These are phyloP conservation scores for Bullera alba DNA, from an alignment of 768 basidiomycete genomes.

Conservation along the genomic window DNA sequence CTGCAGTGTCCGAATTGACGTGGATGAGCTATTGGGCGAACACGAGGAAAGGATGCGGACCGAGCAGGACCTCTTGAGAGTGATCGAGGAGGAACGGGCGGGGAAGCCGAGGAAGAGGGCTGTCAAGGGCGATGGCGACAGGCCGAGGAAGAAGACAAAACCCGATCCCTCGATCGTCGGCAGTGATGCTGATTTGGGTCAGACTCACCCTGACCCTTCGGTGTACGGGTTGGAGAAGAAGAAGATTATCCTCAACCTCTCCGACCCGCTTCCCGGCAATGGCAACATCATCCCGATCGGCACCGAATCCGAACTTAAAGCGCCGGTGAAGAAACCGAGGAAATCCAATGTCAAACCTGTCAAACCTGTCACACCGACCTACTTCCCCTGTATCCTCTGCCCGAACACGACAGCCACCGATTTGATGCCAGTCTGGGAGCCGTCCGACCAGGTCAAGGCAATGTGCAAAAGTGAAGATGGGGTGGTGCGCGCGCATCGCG, in stretches of 20 bases:
- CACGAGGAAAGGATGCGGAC: slow-evolving; percentile 19
- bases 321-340: slow-evolving; percentile 9
- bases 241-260: not conserved
- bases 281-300: not conserved
- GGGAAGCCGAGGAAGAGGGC: slow-evolving; percentile 16
- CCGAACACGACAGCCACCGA: slow-evolving; percentile 18
- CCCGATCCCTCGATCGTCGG: not conserved
- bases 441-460: slow-evolving; percentile 49
- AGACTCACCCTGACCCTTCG: not conserved
- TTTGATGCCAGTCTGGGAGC: slow-evolving; percentile 27
- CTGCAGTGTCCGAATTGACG: slow-evolving; percentile 80
- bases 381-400: slow-evolving; percentile 41
- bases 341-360: slow-evolving; percentile 7
- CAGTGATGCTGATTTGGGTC: not conserved
- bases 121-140: not conserved
- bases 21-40: slow-evolving; percentile 65
- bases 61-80: slow-evolving; percentile 27
- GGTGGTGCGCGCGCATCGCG: slow-evolving; percentile 65
- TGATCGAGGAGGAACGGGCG: slow-evolving; percentile 24
- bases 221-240: slow-evolving; percentile 11
- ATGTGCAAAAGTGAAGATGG: slow-evolving; percentile 56
- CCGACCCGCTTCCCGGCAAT: not conserved
- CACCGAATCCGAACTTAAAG: too few relatives aligned
- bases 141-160: not conserved
- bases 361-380: too few relatives aligned